Base-by-base conservation (phyloP, 2,329 filamentous ascomycete species). In the Fusarium mundagurra region DNA sequence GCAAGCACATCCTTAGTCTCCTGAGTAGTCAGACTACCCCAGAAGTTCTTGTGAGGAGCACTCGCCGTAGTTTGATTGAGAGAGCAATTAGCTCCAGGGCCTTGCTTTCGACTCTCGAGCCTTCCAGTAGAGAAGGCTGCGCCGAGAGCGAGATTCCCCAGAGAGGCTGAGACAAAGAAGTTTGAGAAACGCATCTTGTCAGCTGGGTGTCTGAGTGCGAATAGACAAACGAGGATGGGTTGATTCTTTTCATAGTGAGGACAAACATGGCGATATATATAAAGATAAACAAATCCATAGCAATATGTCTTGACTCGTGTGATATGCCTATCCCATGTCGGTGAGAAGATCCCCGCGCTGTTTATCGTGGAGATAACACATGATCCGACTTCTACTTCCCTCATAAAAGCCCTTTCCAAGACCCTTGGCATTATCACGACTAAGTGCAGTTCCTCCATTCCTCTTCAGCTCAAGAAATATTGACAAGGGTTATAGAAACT, bases 11-110 rank as follows among this genome's bases (percentile, higher is more conserved):
- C 61, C 17, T 43, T 60, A 8, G 61, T 64, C 7, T 64, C 61
- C 1, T 31, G 27, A 4, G 31, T 29, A 2, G n/a, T 63, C 12
- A 64, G 24, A 31, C 34, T 33, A 16, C 61, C 61, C 61, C 58
- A 64, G 11, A 64, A 64, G 58, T 63, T 64, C 29, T 64, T 64
- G 13, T 64, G 61, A 24, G 61, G 61, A 16, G 61, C 58, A 4
- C 17, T 63, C 1, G 29, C 10, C 6, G 58, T 8, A 0, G 43
- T 18, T 1, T 63, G 43, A 3, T 4, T 22, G 0, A 31, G n/a
- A 0, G 61, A 51, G 9, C 61, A 63, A 11, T 27, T 6, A 18
- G 14, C 8, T 14, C 29, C n/a, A 38, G 14, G 17, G 11, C 39
- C 8, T 22, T 31, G n/a, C 1, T 64, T 34, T 4, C 43, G 43